Evolutionary conservation across 306 rosid genomes (phyloP).

Genomic region (Dryas drummondii): DNA sequence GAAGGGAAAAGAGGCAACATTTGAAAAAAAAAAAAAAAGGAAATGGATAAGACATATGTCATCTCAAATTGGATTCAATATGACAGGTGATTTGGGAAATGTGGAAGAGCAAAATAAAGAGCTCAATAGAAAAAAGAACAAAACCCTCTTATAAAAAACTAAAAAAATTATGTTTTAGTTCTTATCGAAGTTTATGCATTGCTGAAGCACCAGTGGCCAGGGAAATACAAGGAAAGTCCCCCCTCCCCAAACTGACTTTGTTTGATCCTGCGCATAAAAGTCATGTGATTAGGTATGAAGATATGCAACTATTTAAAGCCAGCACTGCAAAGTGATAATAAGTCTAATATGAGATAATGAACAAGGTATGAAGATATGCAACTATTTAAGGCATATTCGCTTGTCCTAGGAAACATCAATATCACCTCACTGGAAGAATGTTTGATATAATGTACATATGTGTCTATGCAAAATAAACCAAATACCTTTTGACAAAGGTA

Average conservation of each 20-base stretch:
- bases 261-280: conserved; percentile 56
- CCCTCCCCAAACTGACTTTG: conserved; percentile 75
- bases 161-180: conserved; percentile 21
- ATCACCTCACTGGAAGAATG: background rate
- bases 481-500: conserved; percentile 94
- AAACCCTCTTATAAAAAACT: background rate
- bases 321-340: no score
- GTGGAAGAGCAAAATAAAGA: background rate
- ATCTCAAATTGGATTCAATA: conserved; percentile 11
- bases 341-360: no score
- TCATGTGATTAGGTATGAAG: background rate
- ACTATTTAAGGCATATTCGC: background rate
- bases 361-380: no score
- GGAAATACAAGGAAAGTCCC: conserved; percentile 74
- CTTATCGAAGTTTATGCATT: conserved; percentile 91
- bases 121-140: background rate
- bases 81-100: background rate
- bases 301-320: background rate
- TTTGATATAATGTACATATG: background rate
- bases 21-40: background rate
- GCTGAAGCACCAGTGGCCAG: conserved; percentile 74
- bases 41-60: background rate
- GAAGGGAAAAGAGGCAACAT: background rate
- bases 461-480: background rate
- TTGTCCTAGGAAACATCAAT: background rate